Evolutionary conservation across 2,329 filamentous ascomycete genomes (phyloP).

Genomic region (Xylaria sp.): DNA sequence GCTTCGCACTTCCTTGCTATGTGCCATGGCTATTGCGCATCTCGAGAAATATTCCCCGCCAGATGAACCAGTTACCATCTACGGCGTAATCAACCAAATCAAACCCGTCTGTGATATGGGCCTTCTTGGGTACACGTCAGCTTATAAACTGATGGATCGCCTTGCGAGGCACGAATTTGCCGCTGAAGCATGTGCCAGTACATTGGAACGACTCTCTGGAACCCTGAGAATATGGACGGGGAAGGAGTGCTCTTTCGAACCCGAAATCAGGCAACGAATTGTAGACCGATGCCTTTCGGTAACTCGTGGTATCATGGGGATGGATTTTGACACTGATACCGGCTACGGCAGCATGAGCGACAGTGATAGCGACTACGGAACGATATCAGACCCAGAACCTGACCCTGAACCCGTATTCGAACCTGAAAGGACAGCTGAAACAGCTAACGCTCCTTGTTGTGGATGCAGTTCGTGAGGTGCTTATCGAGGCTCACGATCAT

Average conservation of each 20-base stretch:
- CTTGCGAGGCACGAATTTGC: constrained; percentile 60
- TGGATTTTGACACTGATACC: constrained; percentile 64
- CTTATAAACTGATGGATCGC: constrained; percentile 67
- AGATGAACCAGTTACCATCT: constrained; percentile 57
- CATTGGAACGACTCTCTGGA: constrained; percentile 67
- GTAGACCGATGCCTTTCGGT: constrained; percentile 66
- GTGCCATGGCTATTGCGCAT: constrained; percentile 69
- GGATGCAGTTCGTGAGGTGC: constrained; percentile 26
- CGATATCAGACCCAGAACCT: constrained; percentile 25
- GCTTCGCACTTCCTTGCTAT: constrained; percentile 66
- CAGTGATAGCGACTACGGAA: constrained; percentile 32
- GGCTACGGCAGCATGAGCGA: constrained; percentile 63
- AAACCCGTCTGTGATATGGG: constrained; percentile 58
- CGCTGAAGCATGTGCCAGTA: constrained; percentile 57
- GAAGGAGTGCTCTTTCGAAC: constrained; percentile 62
- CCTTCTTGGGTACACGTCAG: constrained; percentile 68
- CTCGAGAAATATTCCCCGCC: constrained; percentile 58
- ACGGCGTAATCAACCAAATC: constrained; percentile 61
- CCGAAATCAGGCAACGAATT: constrained; percentile 62
- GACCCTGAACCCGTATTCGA: constrained; percentile 18
- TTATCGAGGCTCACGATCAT: not conserved
- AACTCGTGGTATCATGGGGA: constrained; percentile 67
- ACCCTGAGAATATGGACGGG: constrained; percentile 69
- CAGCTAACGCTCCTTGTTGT: constrained; percentile 18
- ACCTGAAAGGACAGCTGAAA: constrained; percentile 20